phyloP scores from a whole-genome alignment of 169 alveolate genomes.

The Eimeria tenella region DNA sequence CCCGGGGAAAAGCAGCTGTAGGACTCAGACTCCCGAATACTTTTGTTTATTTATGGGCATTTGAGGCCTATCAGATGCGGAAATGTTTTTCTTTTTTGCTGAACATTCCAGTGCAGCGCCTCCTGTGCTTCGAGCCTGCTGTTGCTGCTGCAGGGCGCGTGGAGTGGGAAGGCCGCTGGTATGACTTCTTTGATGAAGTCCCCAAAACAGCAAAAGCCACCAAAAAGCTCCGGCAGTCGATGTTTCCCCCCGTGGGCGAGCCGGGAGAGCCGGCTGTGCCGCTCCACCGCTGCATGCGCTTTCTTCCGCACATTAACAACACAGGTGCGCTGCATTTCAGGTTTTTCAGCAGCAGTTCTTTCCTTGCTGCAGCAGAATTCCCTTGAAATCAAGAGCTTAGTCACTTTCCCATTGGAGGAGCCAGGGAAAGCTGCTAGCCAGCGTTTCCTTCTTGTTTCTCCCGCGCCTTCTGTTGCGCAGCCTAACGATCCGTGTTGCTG shows the following conservation, averaged over 20 bases:
- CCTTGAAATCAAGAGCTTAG: no score
- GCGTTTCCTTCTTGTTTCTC: no score
- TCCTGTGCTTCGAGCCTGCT: no score
- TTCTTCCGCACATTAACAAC: slow-evolving; percentile 94
- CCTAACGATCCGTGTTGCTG: no score
- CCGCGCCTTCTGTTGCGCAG: no score
- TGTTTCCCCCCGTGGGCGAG: slow-evolving; percentile 40
- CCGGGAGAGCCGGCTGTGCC: slow-evolving; percentile 73
- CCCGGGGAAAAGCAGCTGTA: slow-evolving; percentile 59
- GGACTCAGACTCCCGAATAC: no score
- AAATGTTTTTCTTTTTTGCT: no score
- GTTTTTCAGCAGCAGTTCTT: not conserved
- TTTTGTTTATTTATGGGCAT: no score
- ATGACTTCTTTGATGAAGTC: slow-evolving; percentile 29
- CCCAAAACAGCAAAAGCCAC: slow-evolving; percentile 18
- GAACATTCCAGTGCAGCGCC: no score
- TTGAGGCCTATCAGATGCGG: no score
- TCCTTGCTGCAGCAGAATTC: not conserved
- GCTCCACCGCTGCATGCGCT: slow-evolving; percentile 87
- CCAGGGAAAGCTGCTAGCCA: no score
- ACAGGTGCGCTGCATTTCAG: slow-evolving; percentile 82
- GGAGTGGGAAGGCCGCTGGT: slow-evolving; percentile 55
- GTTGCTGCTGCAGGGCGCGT: slow-evolving; percentile 69
- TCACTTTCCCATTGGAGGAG: no score
- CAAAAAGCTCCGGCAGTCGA: slow-evolving; percentile 23